These are phyloP conservation scores for Puccinia brachypodii DNA, from an alignment of 1,284 basidiomycete genomes.

Conservation along the genomic window DNA sequence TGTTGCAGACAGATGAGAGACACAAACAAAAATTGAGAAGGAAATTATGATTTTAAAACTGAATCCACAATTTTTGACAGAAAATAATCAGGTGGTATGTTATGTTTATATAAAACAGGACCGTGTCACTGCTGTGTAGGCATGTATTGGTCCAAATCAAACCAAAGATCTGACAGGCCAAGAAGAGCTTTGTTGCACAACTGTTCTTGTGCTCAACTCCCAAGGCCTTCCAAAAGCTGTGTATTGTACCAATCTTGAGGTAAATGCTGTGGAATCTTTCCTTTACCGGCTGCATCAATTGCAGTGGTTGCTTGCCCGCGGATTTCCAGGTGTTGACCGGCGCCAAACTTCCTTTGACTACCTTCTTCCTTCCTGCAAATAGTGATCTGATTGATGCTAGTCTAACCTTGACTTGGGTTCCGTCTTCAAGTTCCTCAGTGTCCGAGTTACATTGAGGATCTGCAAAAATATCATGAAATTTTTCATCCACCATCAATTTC, in stretches of 20 bases:
- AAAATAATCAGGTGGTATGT: no score
- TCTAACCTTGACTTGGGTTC: not conserved
- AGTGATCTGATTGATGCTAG: not conserved
- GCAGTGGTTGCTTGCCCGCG: not conserved
- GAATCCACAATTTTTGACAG: no score
- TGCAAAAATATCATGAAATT: not conserved
- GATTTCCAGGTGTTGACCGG: not conserved
- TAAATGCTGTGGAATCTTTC: not conserved
- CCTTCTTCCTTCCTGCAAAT: not conserved
- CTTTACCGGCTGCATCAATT: not conserved
- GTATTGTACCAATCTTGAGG: not conserved
- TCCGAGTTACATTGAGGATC: not conserved
- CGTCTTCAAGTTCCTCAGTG: not conserved
- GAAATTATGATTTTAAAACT: no score
- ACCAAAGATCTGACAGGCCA: not conserved
- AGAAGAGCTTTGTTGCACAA: not conserved
- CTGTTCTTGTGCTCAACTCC: not conserved
- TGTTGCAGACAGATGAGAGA: no score
- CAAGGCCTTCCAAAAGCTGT: not conserved
- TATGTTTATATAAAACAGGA: no score
- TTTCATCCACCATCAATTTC: not conserved
- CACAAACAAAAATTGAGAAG: no score
- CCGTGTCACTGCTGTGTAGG: no score
- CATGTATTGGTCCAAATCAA: not conserved
- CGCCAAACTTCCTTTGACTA: not conserved